These are phyloP conservation scores for Elaeagnus macrophylla DNA, from an alignment of 306 rosid genomes.

Conservation along the genomic window DNA sequence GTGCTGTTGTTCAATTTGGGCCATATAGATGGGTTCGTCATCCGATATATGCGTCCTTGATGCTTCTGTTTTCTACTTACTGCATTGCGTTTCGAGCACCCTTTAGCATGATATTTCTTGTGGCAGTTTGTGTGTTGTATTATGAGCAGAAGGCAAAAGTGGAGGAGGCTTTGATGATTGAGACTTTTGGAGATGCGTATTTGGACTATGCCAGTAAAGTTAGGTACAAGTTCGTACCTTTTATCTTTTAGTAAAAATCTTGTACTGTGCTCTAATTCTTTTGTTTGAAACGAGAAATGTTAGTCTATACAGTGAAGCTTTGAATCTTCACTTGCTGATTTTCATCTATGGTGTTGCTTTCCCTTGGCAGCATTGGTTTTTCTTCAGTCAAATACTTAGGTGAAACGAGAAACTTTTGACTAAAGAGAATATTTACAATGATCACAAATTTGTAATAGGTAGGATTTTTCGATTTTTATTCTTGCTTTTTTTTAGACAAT, in stretches of 20 bases:
- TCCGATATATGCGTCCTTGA: constrained; percentile 74
- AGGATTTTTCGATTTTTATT: too few species aligned
- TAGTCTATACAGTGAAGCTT: too few species aligned
- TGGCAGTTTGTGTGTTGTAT: constrained; percentile 61
- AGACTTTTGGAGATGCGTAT: constrained; percentile 66
- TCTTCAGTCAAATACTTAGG: too few species aligned
- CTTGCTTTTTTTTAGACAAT: too few species aligned
- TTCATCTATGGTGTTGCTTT: too few species aligned
- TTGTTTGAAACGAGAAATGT: constrained; percentile 8
- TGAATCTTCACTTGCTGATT: too few species aligned
- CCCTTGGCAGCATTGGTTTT: too few species aligned
- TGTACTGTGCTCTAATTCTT: neutral
- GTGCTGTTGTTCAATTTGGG: constrained; percentile 82
- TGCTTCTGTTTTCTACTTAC: constrained; percentile 65
- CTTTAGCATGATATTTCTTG: constrained; percentile 47
- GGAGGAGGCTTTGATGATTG: constrained; percentile 90
- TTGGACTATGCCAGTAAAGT: constrained; percentile 65
- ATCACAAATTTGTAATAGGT: too few species aligned
- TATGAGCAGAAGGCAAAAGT: constrained; percentile 71
- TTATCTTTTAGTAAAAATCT: constrained; percentile 47
- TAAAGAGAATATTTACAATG: too few species aligned
- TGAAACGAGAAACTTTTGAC: too few species aligned
- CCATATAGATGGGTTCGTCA: constrained; percentile 91
- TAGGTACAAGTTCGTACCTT: constrained; percentile 75
- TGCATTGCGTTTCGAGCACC: constrained; percentile 76